Base-by-base conservation (phyloP, 352 stramenopile genomes). In the Globisporangium rhizosaccharum region DNA sequence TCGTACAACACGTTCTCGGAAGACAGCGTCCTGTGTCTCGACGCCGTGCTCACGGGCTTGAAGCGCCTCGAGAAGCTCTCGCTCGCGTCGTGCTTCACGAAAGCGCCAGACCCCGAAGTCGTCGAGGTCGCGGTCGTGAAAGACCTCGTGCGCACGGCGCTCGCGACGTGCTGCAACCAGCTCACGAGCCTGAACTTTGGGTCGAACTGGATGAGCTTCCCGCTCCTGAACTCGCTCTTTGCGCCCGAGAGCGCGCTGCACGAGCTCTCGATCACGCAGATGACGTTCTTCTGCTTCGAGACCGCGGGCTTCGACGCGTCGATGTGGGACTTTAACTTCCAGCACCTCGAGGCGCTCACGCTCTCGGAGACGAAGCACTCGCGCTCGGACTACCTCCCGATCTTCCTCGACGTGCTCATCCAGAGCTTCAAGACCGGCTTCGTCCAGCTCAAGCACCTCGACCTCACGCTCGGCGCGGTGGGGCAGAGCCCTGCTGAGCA, bases 1-100 rank as follows among this genome's bases (percentile, higher is more conserved):
- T 90, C 80, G 30, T 89, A 82, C 63, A 88, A 89, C 57, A 87
- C 76, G 9, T 70, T 92, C 45, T 68, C 66, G 11, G 59, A 72
- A 30, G 71, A 81, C 53, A 65, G 59, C 14, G 68, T 71, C 15
- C 51, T 66, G 25, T 67, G 63, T 20, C 56, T 88, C 18, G 68
- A 72, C 46, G 57, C 66, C 20, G 55, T 90, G 11, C 53, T 87
- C 12, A 57, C 66, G 39, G 73, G 72, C 7, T 62, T 86, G 15
- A 58, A 45, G 42, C 47, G 53, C 2, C 64, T 90, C 10, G 60
- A 78, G 56, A 56, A 59, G 30, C 68, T 88, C 1, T 84, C 68
- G 23, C 67, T 90, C 50, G 70, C 78, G 51, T 87, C 74, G 33
- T 90, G 80, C 48, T 87, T 88, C 56, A 67, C 66, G 14, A 76